phyloP scores from a whole-genome alignment of 2,329 filamentous ascomycete species.

The Orbilia quercus region DNA sequence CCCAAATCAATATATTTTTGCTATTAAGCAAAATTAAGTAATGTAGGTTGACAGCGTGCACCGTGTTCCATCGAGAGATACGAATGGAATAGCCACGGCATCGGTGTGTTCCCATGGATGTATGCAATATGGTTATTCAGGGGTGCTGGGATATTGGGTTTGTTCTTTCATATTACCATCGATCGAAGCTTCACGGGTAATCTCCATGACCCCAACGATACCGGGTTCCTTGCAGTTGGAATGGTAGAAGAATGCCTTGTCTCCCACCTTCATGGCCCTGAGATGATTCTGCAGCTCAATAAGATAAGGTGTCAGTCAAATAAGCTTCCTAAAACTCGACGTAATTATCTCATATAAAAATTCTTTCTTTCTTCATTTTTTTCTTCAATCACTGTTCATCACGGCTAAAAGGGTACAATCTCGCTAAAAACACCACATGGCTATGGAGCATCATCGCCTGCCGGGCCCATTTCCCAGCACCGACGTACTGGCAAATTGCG shows the following conservation, averaged over 20 bases:
- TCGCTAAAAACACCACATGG: constrained; percentile 50
- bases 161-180: constrained; percentile 71
- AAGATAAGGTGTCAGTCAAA: constrained; percentile 32
- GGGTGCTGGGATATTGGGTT: too few relatives aligned
- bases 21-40: constrained; percentile 39
- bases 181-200: constrained; percentile 83
- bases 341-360: not conserved
- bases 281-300: constrained; percentile 74
- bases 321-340: not conserved
- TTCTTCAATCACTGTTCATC: constrained; percentile 58
- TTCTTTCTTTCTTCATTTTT: not conserved
- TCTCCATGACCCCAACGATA: constrained; percentile 87
- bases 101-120: constrained; percentile 30
- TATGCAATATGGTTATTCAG: constrained; percentile 56
- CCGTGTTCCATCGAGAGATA: constrained; percentile 27
- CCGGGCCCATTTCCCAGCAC: constrained; percentile 47
- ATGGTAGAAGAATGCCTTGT: constrained; percentile 96
- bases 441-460: constrained; percentile 36
- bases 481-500: constrained; percentile 47
- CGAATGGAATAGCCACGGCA: constrained; percentile 6
- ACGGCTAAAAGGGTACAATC: constrained; percentile 56
- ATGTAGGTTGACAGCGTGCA: constrained; percentile 21
- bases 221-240: constrained; percentile 74
- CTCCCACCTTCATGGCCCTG: constrained; percentile 87
- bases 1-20: constrained; percentile 23